phyloP scores from a whole-genome alignment of 306 rosid species.

The Acmispon strigosus region DNA sequence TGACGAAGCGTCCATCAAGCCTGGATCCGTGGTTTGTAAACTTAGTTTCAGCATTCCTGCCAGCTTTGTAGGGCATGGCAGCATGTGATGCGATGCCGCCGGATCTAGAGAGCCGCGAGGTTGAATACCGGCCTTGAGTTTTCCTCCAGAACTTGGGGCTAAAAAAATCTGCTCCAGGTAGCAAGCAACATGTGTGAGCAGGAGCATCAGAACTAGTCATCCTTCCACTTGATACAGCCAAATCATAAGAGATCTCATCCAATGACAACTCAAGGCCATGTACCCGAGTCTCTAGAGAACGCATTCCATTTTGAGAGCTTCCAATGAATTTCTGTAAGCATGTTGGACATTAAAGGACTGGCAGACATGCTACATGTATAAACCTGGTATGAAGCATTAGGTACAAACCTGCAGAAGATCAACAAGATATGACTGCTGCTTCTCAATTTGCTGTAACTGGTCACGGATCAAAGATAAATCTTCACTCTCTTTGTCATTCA shows the following conservation, averaged over 20 bases:
- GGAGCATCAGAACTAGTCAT: constrained; percentile 39
- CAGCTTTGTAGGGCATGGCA: constrained; percentile 32
- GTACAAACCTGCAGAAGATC: constrained; percentile 88
- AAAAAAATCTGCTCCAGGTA: constrained; percentile 74
- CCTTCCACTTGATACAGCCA: constrained; percentile 85
- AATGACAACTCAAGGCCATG: constrained; percentile 89
- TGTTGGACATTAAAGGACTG: constrained; percentile 14
- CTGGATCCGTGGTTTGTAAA: constrained; percentile 40
- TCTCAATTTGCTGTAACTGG: constrained; percentile 85
- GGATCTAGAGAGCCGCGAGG: constrained; percentile 44
- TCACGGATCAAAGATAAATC: constrained; percentile 68
- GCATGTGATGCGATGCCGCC: constrained; percentile 36
- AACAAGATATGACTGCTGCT: constrained; percentile 83
- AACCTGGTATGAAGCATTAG: constrained; percentile 3
- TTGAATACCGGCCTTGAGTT: constrained; percentile 47
- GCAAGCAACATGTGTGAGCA: constrained; percentile 57
- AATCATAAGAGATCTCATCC: constrained; percentile 90
- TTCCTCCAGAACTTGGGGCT: constrained; percentile 85
- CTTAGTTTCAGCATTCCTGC: constrained; percentile 36
- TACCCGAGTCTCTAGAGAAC: constrained; percentile 87
- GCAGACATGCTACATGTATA: constrained; percentile 3
- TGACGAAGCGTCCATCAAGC: constrained; percentile 66
- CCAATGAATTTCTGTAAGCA: constrained; percentile 73
- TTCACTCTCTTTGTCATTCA: constrained; percentile 57
- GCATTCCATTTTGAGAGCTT: constrained; percentile 92